phyloP scores from a whole-genome alignment of 2,329 filamentous ascomycete genomes.

The Monilinia vaccinii-corymbosi region DNA sequence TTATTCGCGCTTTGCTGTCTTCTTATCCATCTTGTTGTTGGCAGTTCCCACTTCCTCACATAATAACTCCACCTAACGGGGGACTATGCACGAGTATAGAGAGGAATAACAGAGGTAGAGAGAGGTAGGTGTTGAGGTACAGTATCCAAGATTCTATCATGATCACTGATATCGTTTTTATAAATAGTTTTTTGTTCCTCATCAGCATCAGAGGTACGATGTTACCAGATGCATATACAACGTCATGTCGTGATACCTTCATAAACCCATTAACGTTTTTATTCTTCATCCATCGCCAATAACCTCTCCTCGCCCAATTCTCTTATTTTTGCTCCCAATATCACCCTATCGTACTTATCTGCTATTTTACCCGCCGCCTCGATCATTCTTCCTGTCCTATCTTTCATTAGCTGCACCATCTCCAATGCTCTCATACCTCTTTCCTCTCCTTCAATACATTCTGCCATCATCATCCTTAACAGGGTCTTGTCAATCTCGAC shows the following conservation, averaged over 20 bases:
- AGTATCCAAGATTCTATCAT: too few species aligned
- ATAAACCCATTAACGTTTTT: constrained; percentile 1
- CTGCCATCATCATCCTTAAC: constrained; percentile 76
- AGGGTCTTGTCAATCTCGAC: constrained; percentile 84
- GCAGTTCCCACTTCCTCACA: constrained; percentile 8
- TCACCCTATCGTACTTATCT: constrained; percentile 67
- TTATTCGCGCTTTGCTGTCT: constrained; percentile 7
- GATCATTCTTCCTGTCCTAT: constrained; percentile 79
- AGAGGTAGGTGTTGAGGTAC: too few species aligned
- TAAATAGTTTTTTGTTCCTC: background rate
- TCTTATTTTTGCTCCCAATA: constrained; percentile 84
- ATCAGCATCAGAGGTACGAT: background rate
- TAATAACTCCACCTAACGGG: background rate
- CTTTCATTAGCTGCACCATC: constrained; percentile 76
- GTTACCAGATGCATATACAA: constrained; percentile 4
- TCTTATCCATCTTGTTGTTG: constrained; percentile 8
- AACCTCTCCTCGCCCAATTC: constrained; percentile 60
- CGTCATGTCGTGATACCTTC: background rate
- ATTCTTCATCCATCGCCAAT: constrained; percentile 26
- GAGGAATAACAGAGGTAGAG: too few species aligned
- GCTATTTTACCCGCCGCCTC: constrained; percentile 88
- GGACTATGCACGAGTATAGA: background rate
- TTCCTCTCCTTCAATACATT: constrained; percentile 90
- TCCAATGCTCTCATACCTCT: constrained; percentile 91
- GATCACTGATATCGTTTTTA: too few species aligned